phyloP scores from a whole-genome alignment of 163 green algal species.

The Chlamydomonas reinhardtii region DNA sequence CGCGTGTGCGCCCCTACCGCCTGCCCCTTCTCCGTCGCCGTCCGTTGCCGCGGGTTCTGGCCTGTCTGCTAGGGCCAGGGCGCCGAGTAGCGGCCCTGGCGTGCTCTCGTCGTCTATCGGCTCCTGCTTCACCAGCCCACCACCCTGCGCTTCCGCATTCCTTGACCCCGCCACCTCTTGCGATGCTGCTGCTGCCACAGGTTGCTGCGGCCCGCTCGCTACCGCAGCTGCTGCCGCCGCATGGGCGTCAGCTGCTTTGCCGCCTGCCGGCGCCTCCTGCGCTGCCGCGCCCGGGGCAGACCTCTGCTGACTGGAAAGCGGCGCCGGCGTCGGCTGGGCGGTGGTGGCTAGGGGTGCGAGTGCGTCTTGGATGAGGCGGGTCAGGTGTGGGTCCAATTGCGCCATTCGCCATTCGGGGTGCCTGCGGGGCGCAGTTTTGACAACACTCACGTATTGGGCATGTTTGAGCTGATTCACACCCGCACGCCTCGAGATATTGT shows the following conservation, averaged over 20 bases:
- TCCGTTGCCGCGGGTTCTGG: neutral
- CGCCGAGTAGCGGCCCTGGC: neutral
- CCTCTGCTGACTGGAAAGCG: neutral
- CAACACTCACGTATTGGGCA: too few species aligned
- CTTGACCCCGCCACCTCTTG: too few species aligned
- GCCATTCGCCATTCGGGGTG: slow-evolving; percentile 46
- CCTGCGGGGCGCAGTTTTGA: neutral
- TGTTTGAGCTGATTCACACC: too few species aligned
- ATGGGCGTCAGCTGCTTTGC: too few species aligned
- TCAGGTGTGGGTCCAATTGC: slow-evolving; percentile 29
- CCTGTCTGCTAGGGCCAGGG: too few species aligned
- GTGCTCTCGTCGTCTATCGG: neutral
- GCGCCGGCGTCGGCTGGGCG: neutral
- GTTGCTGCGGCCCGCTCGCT: too few species aligned
- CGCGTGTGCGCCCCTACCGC: neutral
- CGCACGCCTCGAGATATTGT: too few species aligned
- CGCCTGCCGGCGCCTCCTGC: neutral
- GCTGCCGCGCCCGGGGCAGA: too few species aligned
- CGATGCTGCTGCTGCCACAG: too few species aligned
- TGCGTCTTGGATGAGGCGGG: slow-evolving; percentile 12
- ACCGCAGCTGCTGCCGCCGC: neutral
- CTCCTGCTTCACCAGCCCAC: neutral
- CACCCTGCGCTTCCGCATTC: neutral
- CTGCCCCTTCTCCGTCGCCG: neutral
- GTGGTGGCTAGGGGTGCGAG: neutral